These are phyloP conservation scores for Fraxinus cuspidata DNA, from an alignment of 257 asterid species.

Conservation along the genomic window DNA sequence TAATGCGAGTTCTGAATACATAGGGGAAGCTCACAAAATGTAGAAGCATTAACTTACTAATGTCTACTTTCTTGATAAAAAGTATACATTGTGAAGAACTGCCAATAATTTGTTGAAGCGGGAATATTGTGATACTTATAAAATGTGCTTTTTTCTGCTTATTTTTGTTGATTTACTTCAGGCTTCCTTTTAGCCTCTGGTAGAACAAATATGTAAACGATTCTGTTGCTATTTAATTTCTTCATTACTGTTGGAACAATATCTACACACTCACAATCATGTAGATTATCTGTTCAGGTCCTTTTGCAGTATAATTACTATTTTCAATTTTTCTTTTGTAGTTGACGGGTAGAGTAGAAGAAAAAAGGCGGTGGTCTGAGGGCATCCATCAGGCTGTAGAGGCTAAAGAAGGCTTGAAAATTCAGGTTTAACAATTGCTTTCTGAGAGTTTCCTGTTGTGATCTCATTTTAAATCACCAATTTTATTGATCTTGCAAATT, in stretches of 20 bases:
- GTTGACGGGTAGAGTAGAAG: conserved; percentile 99
- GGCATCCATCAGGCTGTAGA: conserved; percentile 99
- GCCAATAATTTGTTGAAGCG: background rate
- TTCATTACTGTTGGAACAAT: background rate
- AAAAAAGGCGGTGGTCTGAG: conserved; percentile 94
- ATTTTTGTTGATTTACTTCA: background rate
- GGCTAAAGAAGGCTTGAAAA: conserved; percentile 93
- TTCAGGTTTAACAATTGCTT: conserved; percentile 57
- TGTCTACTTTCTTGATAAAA: background rate
- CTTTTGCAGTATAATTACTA: conserved; percentile 19
- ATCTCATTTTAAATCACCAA: conserved; percentile 5
- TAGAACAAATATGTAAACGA: background rate
- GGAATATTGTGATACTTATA: background rate
- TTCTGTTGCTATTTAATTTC: background rate
- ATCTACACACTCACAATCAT: background rate
- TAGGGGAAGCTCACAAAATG: background rate
- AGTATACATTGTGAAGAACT: too few relatives aligned
- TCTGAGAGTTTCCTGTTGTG: conserved; percentile 7
- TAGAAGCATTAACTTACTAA: too few relatives aligned
- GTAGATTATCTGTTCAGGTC: conserved; percentile 2
- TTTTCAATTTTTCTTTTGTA: conserved; percentile 32
- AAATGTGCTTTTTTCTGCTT: background rate
- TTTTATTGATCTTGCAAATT: conserved; percentile 18
- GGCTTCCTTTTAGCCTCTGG: background rate
- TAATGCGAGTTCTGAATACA: background rate